Base-by-base conservation (phyloP, 2,329 filamentous ascomycete genomes). In the Calonectria multiphialidica region DNA sequence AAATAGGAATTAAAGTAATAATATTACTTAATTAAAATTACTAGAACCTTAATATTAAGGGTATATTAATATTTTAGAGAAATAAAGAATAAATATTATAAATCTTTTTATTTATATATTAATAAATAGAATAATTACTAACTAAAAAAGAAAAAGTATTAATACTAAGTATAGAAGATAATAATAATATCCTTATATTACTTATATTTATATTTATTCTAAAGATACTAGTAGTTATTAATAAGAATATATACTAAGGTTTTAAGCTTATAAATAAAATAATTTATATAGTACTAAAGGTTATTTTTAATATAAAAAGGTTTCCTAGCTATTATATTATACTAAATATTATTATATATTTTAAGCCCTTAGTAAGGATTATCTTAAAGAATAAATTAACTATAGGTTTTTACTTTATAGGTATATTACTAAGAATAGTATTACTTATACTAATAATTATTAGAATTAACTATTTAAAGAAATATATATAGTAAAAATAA, bases 201-300 rank as follows among this genome's bases (percentile, higher is more conserved):
- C 18, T 18, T 18, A 18, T 64, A 5, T 49, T 64, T 28, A 64
- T 49, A 5, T 64, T 49, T 16, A 35, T 64, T 7, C 25, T 16
- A 5, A 23, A 28, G 2, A 72, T 72, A 25, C 64, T 65, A n/a
- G 37, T 72, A 35, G 47, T 72, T 18, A 21, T 66, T 2, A 53
- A 25, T n/a, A 2, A 53, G 5, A 53, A 66, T 18, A 53, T 13
- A 3, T 9, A 42, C 45, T 33, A 40, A 23, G 63, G 63, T 1
- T 33, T 66, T 30, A 66, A 66, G 30, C 18, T 66, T 18, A 47
- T 66, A n/a, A 66, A 66, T 28, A 47, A 47, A 2, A 33, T 33
- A 2, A 55, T 47, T 21, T 55, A 66, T 30, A 44, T 23, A 33
- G 47, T 33, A 1, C 13, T 55, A 5, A 33, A 55, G 15, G 47